Percentiles rank a stretch among this genome's conserved stretches.
Conservation (phyloP, 2,329 filamentous ascomycete genomes). For the Elsinoe arachidis region DNA sequence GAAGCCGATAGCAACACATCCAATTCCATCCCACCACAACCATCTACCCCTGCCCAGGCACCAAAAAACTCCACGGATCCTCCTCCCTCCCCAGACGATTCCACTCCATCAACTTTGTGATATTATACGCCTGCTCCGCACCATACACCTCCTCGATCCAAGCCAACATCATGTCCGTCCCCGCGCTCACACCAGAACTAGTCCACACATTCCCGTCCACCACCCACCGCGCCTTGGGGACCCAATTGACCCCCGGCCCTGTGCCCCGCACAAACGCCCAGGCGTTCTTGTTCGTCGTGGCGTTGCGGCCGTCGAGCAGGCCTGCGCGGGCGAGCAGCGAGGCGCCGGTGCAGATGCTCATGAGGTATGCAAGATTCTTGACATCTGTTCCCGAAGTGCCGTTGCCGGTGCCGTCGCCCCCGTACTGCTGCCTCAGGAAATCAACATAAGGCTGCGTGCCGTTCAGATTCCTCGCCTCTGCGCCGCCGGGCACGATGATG, state of each 20-base stretch:
- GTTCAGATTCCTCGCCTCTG: conserved; percentile 36
- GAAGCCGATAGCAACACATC: not conserved
- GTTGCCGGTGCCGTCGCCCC: conserved; percentile 26
- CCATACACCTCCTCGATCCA: conserved; percentile 50
- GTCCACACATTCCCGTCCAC: conserved; percentile 59
- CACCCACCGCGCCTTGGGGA: conserved; percentile 54
- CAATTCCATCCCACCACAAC: not conserved
- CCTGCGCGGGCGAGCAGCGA: conserved; percentile 51
- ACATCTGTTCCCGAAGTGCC: not conserved
- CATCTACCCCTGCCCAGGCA: not conserved
- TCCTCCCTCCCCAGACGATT: not conserved
- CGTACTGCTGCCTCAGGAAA: not conserved
- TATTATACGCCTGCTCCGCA: conserved; percentile 37
- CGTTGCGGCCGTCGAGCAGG: conserved; percentile 51
- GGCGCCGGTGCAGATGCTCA: conserved; percentile 60
- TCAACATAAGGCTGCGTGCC: not conserved
- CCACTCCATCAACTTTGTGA: conserved; percentile 33
- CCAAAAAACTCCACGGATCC: not conserved
- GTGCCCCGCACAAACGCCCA: conserved; percentile 43
- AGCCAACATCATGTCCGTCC: conserved; percentile 53
- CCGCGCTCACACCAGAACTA: conserved; percentile 54
- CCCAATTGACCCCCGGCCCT: conserved; percentile 50
- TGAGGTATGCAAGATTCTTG: conserved; percentile 36
- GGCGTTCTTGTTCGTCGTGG: conserved; percentile 59
- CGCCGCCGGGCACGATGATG: conserved; percentile 56